phyloP scores from a whole-genome alignment of 2,329 filamentous ascomycete genomes.

The Cladorrhinum sp. region DNA sequence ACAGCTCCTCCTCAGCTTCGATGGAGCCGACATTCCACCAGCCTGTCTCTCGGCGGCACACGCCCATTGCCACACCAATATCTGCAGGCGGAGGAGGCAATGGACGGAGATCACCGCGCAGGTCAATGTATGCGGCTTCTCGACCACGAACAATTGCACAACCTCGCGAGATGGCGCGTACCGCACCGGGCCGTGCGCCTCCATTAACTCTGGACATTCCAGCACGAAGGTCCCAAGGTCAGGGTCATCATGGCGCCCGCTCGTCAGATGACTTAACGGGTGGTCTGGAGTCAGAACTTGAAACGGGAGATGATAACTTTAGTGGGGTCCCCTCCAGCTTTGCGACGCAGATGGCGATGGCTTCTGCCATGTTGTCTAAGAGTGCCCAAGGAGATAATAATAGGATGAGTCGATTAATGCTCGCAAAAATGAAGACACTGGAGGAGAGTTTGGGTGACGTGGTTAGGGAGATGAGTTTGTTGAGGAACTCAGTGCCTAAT shows the following conservation, averaged over 20 bases:
- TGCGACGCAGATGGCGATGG: slow-evolving; percentile 75
- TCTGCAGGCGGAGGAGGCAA: slow-evolving; percentile 29
- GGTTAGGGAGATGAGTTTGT: slow-evolving; percentile 72
- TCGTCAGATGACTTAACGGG: slow-evolving; percentile 62
- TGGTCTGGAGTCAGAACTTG: slow-evolving; percentile 65
- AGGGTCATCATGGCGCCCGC: slow-evolving; percentile 38
- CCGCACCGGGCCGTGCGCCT: slow-evolving; percentile 53
- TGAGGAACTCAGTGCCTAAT: slow-evolving; percentile 45
- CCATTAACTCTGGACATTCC: slow-evolving; percentile 49
- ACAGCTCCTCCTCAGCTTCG: slow-evolving; percentile 44
- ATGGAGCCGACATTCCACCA: slow-evolving; percentile 32
- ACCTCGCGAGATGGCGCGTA: slow-evolving; percentile 50
- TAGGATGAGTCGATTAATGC: slow-evolving; percentile 74
- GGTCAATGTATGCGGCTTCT: slow-evolving; percentile 41
- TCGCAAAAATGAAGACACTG: slow-evolving; percentile 87
- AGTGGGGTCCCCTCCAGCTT: slow-evolving; percentile 71
- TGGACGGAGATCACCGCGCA: slow-evolving; percentile 48
- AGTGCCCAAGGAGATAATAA: slow-evolving; percentile 56
- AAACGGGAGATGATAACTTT: slow-evolving; percentile 58
- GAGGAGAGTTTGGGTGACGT: slow-evolving; percentile 89
- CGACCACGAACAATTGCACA: slow-evolving; percentile 56
- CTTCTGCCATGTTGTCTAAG: slow-evolving; percentile 56
- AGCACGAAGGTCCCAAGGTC: slow-evolving; percentile 28
- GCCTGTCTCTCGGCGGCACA: slow-evolving; percentile 38
- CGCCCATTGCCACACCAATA: slow-evolving; percentile 37